Conservation (phyloP, 2,329 filamentous ascomycete species). For the Dactylonectria estremocensis region DNA sequence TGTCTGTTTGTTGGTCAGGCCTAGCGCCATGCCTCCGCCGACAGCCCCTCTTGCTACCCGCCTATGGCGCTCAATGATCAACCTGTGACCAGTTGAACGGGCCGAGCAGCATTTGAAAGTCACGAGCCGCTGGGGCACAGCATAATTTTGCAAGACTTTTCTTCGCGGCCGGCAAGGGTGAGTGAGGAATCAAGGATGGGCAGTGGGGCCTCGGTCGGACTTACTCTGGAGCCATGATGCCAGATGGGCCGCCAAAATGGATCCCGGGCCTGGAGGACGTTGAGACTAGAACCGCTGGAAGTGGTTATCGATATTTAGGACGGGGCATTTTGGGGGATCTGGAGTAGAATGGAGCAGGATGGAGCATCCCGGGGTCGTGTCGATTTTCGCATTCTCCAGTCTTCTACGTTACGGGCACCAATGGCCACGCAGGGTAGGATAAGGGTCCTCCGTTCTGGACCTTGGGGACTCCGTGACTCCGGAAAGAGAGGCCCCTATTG, state of each 20-base stretch:
- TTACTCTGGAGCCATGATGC: no score
- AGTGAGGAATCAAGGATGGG: neutral
- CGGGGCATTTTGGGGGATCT: neutral
- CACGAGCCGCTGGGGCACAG: neutral
- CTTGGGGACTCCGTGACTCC: neutral
- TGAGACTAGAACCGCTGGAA: neutral
- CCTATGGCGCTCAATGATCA: neutral
- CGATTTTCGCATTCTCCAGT: neutral
- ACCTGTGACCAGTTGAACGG: neutral
- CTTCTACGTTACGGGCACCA: neutral
- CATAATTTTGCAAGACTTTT: neutral
- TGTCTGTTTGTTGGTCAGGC: no score
- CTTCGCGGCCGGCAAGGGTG: neutral
- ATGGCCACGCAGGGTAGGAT: neutral
- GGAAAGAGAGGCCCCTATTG: neutral
- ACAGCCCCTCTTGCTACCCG: no score
- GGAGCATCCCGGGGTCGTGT: neutral
- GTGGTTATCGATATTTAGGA: neutral
- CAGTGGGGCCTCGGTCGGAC: conserved; percentile 11
- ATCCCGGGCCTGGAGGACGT: no score
- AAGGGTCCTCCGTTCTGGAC: neutral
- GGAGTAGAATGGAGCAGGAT: no score
- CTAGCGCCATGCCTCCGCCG: no score
- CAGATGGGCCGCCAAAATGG: no score
- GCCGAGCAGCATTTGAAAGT: neutral